These are phyloP conservation scores for Lactarius pseudohatsudake DNA, from an alignment of 768 basidiomycete genomes.

Conservation along the genomic window DNA sequence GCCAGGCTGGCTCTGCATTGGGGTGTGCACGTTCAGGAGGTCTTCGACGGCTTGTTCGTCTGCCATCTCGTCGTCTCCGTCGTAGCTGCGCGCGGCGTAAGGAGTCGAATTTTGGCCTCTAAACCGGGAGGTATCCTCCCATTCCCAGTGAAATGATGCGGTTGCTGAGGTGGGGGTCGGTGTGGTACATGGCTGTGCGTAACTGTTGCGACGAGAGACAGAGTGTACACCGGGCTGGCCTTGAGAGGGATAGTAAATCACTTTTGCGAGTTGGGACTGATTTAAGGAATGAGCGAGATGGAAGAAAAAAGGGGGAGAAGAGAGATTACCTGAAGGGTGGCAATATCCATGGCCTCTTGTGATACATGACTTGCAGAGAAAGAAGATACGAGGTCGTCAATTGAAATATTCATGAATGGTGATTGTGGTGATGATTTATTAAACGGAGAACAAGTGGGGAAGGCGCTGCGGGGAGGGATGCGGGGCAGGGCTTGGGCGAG, in stretches of 20 bases:
- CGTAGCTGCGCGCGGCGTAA: slow-evolving; percentile 25
- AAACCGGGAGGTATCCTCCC: slow-evolving; percentile 31
- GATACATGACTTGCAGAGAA: slow-evolving; percentile 49
- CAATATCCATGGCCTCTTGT: slow-evolving; percentile 53
- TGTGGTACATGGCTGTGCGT: slow-evolving; percentile 43
- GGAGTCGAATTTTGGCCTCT: slow-evolving; percentile 10
- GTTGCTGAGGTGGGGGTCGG: slow-evolving; percentile 39
- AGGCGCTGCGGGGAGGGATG: slow-evolving; percentile 10
- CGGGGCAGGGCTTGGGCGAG: slow-evolving; percentile 2
- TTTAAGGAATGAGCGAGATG: slow-evolving; percentile 3
- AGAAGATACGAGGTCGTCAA: slow-evolving; percentile 54
- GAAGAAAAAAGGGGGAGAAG: slow-evolving; percentile 28
- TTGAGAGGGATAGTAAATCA: slow-evolving; percentile 40
- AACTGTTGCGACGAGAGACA: slow-evolving; percentile 36
- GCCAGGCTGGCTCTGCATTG: slow-evolving; percentile 15
- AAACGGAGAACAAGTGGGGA: background rate
- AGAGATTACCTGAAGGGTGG: slow-evolving; percentile 44
- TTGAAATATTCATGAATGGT: slow-evolving; percentile 43
- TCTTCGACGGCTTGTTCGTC: slow-evolving; percentile 49
- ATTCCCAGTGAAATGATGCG: slow-evolving; percentile 34
- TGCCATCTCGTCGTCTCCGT: slow-evolving; percentile 42
- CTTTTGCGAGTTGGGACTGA: slow-evolving; percentile 49
- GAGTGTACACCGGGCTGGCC: slow-evolving; percentile 28
- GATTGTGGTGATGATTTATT: background rate
- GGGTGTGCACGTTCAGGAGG: slow-evolving; percentile 40